Percentiles rank a stretch among this genome's conserved stretches.
These are phyloP conservation scores for Stephanodiscus minutulus DNA, from an alignment of 108 stramenopile genomes.

Conservation along the genomic window DNA sequence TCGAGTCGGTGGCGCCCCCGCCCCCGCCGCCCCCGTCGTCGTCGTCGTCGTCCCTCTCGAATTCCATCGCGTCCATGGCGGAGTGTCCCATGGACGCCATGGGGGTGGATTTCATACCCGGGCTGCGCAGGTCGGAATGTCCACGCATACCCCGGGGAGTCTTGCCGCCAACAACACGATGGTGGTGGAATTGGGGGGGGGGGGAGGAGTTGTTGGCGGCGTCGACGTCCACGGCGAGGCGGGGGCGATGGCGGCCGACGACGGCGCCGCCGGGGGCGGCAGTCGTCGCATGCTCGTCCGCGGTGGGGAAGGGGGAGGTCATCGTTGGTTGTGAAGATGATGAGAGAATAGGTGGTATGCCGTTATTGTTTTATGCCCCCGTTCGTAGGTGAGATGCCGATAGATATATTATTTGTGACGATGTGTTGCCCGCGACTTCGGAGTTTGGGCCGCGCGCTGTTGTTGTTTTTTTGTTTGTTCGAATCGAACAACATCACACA, in stretches of 20 bases:
- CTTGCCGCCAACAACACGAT: background rate
- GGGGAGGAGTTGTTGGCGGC: background rate
- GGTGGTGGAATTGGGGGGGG: background rate
- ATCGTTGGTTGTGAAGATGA: background rate
- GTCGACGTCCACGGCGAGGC: conserved; percentile 1
- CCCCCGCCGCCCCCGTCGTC: background rate
- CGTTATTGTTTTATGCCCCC: too few species aligned
- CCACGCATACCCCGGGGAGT: conserved; percentile 61
- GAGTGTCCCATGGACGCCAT: too few species aligned
- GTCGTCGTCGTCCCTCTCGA: too few species aligned
- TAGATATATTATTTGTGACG: too few species aligned
- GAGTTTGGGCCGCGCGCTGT: too few species aligned
- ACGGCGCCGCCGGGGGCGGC: background rate
- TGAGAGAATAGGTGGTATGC: too few species aligned
- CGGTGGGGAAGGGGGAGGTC: background rate
- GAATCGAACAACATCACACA: too few species aligned
- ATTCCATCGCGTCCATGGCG: too few species aligned
- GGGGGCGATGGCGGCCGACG: background rate
- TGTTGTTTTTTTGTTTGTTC: too few species aligned
- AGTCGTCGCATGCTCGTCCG: background rate
- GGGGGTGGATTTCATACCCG: conserved; percentile 70
- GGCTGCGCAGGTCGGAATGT: conserved; percentile 70
- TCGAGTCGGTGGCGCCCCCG: background rate
- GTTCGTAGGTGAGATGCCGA: too few species aligned
- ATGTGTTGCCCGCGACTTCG: too few species aligned